These are phyloP conservation scores for Murraya paniculata DNA, from an alignment of 345 rosid genomes.

Conservation along the genomic window DNA sequence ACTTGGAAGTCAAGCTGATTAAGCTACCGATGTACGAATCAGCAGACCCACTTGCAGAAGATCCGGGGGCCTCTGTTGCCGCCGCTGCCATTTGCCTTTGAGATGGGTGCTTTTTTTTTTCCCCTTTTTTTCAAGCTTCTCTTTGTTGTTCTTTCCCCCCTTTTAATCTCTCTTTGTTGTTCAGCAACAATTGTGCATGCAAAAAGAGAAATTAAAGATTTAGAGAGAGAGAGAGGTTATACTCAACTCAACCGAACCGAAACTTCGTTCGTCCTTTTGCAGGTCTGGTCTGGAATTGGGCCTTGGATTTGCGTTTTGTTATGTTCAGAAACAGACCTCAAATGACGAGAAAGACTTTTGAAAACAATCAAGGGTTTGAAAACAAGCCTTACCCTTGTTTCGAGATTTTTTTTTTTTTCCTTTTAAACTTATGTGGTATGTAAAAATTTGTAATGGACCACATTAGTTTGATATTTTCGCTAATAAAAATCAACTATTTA, in stretches of 20 bases:
- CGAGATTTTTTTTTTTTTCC: too few species aligned
- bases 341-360: too few species aligned
- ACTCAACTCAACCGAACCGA: neutral
- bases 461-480: too few species aligned
- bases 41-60: conserved; percentile 22
- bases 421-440: too few species aligned
- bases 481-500: too few species aligned
- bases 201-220: neutral
- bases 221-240: neutral
- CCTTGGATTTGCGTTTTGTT: neutral
- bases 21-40: conserved; percentile 57
- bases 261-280: neutral
- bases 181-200: neutral
- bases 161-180: neutral
- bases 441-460: too few species aligned
- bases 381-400: too few species aligned
- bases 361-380: too few species aligned
- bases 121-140: neutral
- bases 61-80: conserved; percentile 22
- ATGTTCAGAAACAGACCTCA: too few species aligned
- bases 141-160: too few species aligned
- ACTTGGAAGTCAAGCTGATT: conserved; percentile 63
- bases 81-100: conserved; percentile 15
- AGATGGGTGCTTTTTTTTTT: neutral
- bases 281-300: neutral